Conservation (phyloP, 495 filamentous ascomycete species). For the Endocarpon pusillum region DNA sequence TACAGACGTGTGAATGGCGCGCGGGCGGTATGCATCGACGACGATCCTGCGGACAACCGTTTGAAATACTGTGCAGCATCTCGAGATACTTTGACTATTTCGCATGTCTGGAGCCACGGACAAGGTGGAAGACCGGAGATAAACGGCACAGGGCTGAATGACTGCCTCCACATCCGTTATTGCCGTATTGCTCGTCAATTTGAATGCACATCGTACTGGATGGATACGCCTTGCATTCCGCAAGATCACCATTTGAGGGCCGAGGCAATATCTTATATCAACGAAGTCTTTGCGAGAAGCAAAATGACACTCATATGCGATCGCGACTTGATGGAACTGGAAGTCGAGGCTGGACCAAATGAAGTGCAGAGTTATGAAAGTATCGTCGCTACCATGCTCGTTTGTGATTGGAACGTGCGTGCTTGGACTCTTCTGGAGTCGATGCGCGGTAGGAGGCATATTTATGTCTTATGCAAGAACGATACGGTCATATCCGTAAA, state of each 20-base stretch:
- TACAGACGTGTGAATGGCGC: too few relatives aligned
- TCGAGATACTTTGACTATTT: too few relatives aligned
- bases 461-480: constrained; percentile 11
- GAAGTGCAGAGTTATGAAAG: constrained; percentile 4
- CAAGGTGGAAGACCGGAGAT: constrained; percentile 12
- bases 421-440: constrained; percentile 15
- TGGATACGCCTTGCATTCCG: constrained; percentile 14
- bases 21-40: too few relatives aligned
- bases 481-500: constrained; percentile 7
- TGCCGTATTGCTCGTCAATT: constrained; percentile 3
- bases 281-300: constrained; percentile 10
- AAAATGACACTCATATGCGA: constrained; percentile 11
- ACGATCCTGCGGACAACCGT: too few relatives aligned
- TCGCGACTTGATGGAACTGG: constrained; percentile 10
- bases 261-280: constrained; percentile 12
- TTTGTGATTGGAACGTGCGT: constrained; percentile 15
- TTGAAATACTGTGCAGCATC: too few relatives aligned
- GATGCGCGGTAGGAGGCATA: constrained; percentile 6
- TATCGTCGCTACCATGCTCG: constrained; percentile 7
- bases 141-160: constrained; percentile 9
- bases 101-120: too few relatives aligned
- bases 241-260: constrained; percentile 5
- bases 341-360: constrained; percentile 2
- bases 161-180: constrained; percentile 11
- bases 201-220: constrained; percentile 13